A percentile compares a stretch with the other conserved stretches of the same genome.
These are phyloP conservation scores for Ogataea naganishii DNA, from an alignment of 805 yeast species.

Conservation along the genomic window DNA sequence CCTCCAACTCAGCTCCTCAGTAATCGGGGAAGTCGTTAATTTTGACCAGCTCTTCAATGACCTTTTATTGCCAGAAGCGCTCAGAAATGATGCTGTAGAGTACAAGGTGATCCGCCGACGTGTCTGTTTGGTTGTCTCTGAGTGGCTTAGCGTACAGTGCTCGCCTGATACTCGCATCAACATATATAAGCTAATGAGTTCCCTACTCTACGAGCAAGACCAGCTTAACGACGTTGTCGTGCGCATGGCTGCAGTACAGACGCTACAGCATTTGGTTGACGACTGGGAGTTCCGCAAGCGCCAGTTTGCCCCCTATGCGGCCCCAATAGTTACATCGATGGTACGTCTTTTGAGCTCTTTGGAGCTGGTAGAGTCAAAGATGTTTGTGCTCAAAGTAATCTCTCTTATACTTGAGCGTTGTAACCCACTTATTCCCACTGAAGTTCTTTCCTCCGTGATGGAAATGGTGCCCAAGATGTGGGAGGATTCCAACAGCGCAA, in stretches of 20 bases:
- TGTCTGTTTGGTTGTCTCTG: conserved; percentile 64
- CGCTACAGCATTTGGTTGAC: conserved; percentile 60
- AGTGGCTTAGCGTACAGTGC: conserved; percentile 71
- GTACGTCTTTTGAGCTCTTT: conserved; percentile 42
- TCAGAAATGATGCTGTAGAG: conserved; percentile 36
- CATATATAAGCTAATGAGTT: conserved; percentile 50
- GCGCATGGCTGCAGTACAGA: conserved; percentile 60
- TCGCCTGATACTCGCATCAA: conserved; percentile 46
- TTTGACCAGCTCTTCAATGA: conserved; percentile 55
- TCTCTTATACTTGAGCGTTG: conserved; percentile 54
- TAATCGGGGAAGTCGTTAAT: conserved; percentile 56
- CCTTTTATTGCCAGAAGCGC: conserved; percentile 61
- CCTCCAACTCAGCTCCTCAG: conserved; percentile 68
- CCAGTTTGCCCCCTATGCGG: conserved; percentile 58
- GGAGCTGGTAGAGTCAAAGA: conserved; percentile 63
- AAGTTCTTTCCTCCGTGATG: conserved; percentile 42
- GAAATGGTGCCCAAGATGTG: conserved; percentile 62
- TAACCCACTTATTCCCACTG: conserved; percentile 51
- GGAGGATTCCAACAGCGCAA: conserved; percentile 45
- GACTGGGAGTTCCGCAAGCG: conserved; percentile 80
- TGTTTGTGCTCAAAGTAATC: conserved; percentile 62
- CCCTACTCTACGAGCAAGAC: conserved; percentile 32
- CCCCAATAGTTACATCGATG: conserved; percentile 38
- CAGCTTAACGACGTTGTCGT: conserved; percentile 72
- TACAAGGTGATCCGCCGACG: conserved; percentile 66